A percentile compares a stretch with the other conserved stretches of the same genome.
These are phyloP conservation scores for Amanita thiersii DNA, from an alignment of 768 basidiomycete genomes.

Conservation along the genomic window DNA sequence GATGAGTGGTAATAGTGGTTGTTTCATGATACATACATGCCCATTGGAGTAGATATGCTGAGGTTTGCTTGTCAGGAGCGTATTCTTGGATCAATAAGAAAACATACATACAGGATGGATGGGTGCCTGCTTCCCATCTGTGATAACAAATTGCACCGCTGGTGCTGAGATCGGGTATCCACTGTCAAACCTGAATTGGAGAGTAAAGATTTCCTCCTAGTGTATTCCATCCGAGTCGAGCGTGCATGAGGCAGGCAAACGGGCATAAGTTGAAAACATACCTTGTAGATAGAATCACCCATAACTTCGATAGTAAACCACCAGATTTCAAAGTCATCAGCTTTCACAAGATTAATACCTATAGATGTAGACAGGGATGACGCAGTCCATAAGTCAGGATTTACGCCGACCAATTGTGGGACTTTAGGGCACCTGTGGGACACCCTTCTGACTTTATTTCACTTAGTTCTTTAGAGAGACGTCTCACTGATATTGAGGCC, in stretches of 20 bases:
- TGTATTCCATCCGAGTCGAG: background rate
- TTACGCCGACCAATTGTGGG: background rate
- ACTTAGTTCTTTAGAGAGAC: slow-evolving; percentile 5
- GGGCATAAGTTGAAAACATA: slow-evolving; percentile 15
- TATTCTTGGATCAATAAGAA: background rate
- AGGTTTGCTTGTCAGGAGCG: background rate
- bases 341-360: slow-evolving; percentile 70
- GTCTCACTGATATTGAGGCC: slow-evolving; percentile 8
- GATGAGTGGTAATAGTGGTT: slow-evolving; percentile 6
- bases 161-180: slow-evolving; percentile 85
- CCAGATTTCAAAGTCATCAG: slow-evolving; percentile 78
- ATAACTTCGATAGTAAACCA: slow-evolving; percentile 72
- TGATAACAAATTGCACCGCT: slow-evolving; percentile 78
- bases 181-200: slow-evolving; percentile 76
- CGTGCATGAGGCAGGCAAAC: background rate
- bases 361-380: background rate
- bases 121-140: slow-evolving; percentile 56
- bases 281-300: slow-evolving; percentile 77
- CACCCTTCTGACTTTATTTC: slow-evolving; percentile 8
- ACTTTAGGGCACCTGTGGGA: slow-evolving; percentile 3
- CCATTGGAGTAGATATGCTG: slow-evolving; percentile 87
- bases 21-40: slow-evolving; percentile 42
- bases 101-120: slow-evolving; percentile 62
- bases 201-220: slow-evolving; percentile 68
- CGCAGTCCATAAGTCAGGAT: background rate